Base-by-base conservation (phyloP, 2,329 filamentous ascomycete species). In the Emmonsiellopsis sp. region DNA sequence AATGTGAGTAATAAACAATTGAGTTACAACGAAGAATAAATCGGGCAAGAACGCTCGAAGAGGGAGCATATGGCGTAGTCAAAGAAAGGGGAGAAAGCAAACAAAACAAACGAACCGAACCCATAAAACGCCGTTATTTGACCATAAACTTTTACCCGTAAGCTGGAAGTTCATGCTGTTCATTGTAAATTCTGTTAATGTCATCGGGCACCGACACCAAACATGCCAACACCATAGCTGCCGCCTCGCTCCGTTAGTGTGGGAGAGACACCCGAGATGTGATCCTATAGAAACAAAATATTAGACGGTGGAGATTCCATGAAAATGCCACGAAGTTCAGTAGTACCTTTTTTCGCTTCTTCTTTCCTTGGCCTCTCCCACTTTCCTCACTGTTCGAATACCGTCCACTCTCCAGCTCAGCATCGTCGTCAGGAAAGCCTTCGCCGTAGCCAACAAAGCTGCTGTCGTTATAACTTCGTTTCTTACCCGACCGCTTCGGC, bases 361-460 rank as follows among this genome's bases (percentile, higher is more conserved):
- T 76, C 60, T 73, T 75, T 36, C 68, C 67, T 13, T 55, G 55
- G 44, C 65, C 61, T 54, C 70, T 61, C 32, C 62, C 58, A 7
- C 63, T 63, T 45, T 68, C 71, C 54, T 71, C 71, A 55, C 67
- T 63, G 52, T 72, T 74, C 44, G 72, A 74, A 56, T 73, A 73
- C 45, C 72, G 68, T 37, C 65, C 68, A 33, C 61, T 62, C 27
- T 59, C 62, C 37, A 55, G 42, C 27, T 74, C 73, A 47, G 70
- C 68, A 54, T 77, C 74, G 53, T 75, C 73, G 62, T 77, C 75
- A 27, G 71, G 70, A 60, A 68, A 77, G 17, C 74, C 75, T 67
- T 76, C 74, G 51, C 73, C 74, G 56, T 77, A 77, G 1, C 75
- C 75, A 52, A 73, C 73, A 61, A 76, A 77, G 59, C 74, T 77